Percentiles rank a stretch among this genome's conserved stretches.
These are phyloP conservation scores for Termitomyces sp. DNA, from an alignment of 768 basidiomycete genomes.

Conservation along the genomic window DNA sequence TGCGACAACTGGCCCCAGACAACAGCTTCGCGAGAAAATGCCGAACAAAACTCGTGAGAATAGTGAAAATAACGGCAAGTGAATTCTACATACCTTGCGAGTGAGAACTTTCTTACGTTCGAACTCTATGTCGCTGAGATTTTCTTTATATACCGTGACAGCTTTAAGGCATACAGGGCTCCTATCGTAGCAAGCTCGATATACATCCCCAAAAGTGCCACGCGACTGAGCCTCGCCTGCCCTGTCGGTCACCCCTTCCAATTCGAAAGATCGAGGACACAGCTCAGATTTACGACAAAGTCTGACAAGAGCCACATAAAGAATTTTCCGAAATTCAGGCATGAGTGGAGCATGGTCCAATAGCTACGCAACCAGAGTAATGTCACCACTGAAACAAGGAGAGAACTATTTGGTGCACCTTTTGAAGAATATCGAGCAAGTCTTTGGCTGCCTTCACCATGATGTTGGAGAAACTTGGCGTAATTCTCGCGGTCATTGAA, in stretches of 20 bases:
- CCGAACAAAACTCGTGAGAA: too few species aligned
- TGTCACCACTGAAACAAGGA: too few species aligned
- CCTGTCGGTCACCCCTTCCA: not conserved
- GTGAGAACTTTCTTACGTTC: not conserved
- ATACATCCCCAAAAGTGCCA: slow-evolving; percentile 27
- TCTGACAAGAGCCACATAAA: too few species aligned
- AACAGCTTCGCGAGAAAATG: too few species aligned
- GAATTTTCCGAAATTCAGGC: too few species aligned
- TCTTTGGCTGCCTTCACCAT: not conserved
- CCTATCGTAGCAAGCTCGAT: slow-evolving; percentile 16
- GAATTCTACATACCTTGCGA: too few species aligned
- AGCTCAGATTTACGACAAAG: too few species aligned
- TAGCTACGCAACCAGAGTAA: slow-evolving; percentile 10
- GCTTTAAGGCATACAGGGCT: slow-evolving; percentile 21
- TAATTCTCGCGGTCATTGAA: slow-evolving; percentile 3
- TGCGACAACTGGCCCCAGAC: too few species aligned
- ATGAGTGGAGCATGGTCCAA: slow-evolving; percentile 10
- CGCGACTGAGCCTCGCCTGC: slow-evolving; percentile 3
- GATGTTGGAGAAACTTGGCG: slow-evolving; percentile 11
- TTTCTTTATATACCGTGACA: not conserved
- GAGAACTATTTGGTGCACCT: too few species aligned
- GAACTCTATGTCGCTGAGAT: not conserved
- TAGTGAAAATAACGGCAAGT: too few species aligned
- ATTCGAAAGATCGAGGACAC: too few species aligned
- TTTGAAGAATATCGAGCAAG: too few species aligned